Percentiles rank a stretch among this genome's conserved stretches.
Conservation (phyloP, 768 basidiomycete genomes). For the Mrakia frigida region DNA sequence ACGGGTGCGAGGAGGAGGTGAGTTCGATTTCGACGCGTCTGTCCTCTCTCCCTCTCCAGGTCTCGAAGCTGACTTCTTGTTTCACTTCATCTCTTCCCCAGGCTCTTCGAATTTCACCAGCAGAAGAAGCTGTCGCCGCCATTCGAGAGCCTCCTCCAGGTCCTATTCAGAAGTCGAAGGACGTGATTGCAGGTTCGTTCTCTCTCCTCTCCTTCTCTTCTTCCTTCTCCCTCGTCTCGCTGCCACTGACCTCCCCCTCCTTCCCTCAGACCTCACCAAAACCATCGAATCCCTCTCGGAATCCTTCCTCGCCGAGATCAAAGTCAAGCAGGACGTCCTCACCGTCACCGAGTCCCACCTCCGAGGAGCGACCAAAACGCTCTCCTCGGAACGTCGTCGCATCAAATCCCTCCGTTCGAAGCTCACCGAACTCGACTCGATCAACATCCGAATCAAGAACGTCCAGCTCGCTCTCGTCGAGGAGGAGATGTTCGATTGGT, state of each 20-base stretch:
- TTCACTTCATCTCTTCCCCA: conserved; percentile 25
- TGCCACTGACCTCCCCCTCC: conserved; percentile 11
- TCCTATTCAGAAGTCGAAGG: conserved; percentile 81
- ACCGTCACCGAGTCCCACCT: conserved; percentile 81
- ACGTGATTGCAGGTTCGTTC: conserved; percentile 66
- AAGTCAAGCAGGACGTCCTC: conserved; percentile 77
- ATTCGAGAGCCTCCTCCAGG: conserved; percentile 66
- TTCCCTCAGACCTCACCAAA: conserved; percentile 64
- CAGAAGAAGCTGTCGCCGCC: conserved; percentile 73
- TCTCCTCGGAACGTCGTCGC: conserved; percentile 83
- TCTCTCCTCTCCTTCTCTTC: conserved; percentile 1
- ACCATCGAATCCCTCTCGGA: conserved; percentile 73
- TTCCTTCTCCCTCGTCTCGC: background rate
- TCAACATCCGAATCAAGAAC: conserved; percentile 74
- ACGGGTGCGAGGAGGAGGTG: conserved; percentile 88
- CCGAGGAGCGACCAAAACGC: conserved; percentile 78
- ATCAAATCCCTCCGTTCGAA: conserved; percentile 68
- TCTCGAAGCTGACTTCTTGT: background rate
- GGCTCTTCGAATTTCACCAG: conserved; percentile 40
- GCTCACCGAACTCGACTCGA: conserved; percentile 72
- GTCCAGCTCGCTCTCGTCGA: conserved; percentile 70
- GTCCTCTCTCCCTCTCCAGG: conserved; percentile 19
- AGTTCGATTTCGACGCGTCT: conserved; percentile 36
- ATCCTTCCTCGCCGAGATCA: conserved; percentile 79
- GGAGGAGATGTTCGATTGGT: conserved; percentile 84